Evolutionary conservation across 2,329 filamentous ascomycete species (phyloP), one percentile per base, ranked within the genome.

Genomic region (Colletotrichum navitas): DNA sequence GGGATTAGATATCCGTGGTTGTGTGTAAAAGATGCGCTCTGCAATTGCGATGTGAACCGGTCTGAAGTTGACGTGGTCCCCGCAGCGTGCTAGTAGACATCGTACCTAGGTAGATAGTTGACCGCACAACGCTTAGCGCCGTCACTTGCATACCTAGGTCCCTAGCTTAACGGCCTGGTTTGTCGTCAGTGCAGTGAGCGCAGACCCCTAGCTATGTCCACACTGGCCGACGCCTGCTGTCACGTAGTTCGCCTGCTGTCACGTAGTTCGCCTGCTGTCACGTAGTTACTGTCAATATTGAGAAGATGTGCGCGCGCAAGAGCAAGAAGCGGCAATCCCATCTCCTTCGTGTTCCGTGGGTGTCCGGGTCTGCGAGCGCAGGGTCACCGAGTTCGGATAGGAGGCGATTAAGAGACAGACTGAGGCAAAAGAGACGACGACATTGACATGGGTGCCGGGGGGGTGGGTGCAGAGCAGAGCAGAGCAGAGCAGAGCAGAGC

Each of bases 31-130:
- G 16, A 39, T 65, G 54, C 39, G 45, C 65, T 63, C 65, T 60
- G 52, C 58, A 47, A 51, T 60, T 34, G 26, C 34, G 62, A 58
- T 41, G 64, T 56, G 54, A 56, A 41, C 36, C 45, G 66, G 65
- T 63, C 68, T 63, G 59, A 60, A 68, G 59, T 68, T 63, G 65
- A 71, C 52, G 54, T 68, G 59, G 68, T 71, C 55, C 65, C 65
- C 59, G 68, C 45, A 56, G 61, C 41, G 52, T 63, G 32, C 52
- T 47, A 24, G 45, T 45, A 7, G 10, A 11, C 34, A 11, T 36
- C 34, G 41, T 63, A 59, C 36, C 36, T 39, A 14, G 11, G 11
- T 39, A 39, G 12, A 16, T 43, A 21, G 41, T 43, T 21, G 59
- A 49, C 45, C 47, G 68, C 63, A 66, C 65, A 47, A 59, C 68